Evolutionary conservation across 164 flowering plant species (phyloP).

Genomic region (Chimonanthus salicifolius): DNA sequence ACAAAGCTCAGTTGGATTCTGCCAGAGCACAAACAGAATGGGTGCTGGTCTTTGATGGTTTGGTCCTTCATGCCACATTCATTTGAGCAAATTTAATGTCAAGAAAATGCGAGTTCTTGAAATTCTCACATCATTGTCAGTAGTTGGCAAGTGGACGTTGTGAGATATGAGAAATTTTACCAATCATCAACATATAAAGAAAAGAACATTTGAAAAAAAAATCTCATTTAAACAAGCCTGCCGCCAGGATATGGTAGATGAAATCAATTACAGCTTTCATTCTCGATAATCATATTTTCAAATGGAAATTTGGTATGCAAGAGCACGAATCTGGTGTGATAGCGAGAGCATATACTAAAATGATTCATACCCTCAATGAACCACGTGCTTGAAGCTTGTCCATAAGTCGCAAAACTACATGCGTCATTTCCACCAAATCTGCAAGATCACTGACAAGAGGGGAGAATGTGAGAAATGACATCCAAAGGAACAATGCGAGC

Average conservation of each 20-base stretch:
- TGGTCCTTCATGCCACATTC: background rate
- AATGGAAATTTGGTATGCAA: too few relatives aligned
- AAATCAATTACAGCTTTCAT: too few relatives aligned
- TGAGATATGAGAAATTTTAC: background rate
- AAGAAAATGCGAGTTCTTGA: background rate
- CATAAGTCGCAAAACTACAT: slow-evolving; percentile 62
- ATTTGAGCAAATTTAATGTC: background rate
- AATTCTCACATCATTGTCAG: background rate
- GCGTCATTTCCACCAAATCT: slow-evolving; percentile 76
- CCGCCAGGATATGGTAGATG: too few relatives aligned
- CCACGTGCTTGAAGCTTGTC: slow-evolving; percentile 87
- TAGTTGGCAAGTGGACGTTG: background rate
- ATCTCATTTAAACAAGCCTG: too few relatives aligned
- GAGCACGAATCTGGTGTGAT: background rate
- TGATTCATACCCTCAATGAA: slow-evolving; percentile 60
- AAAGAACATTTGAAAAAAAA: too few relatives aligned
- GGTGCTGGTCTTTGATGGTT: background rate
- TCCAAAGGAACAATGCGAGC: background rate
- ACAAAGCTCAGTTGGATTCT: background rate
- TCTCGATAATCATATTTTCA: too few relatives aligned
- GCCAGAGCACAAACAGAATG: background rate
- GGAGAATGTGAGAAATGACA: background rate
- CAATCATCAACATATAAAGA: too few relatives aligned
- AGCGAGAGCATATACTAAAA: background rate
- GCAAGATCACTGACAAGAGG: slow-evolving; percentile 72